Evolutionary conservation across 768 basidiomycete genomes (phyloP), one percentile per base, ranked within the genome.

Genomic region (Panaeolus cyanescens): DNA sequence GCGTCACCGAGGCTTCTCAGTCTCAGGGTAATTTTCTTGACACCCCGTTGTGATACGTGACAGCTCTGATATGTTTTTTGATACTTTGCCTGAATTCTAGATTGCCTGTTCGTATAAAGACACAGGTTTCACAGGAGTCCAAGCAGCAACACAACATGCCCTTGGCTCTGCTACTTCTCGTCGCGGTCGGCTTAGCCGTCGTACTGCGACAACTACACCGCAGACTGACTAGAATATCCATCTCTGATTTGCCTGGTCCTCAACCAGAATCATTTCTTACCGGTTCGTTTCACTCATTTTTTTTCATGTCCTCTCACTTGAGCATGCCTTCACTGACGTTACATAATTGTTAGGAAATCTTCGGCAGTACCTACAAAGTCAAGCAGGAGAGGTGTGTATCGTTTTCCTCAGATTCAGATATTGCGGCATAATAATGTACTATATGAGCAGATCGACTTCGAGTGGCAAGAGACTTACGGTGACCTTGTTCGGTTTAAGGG

Each of bases 401-500:
- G 28, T 45, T 54, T 59, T 17, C 45, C 36, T 58, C 56, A 62
- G 55, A 58, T 54, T 63, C 59, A 54, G 5, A 34, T 5, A 12
- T 20, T 56, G 61, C 56, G 25, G 30, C 30, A 33, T 22, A 56
- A 13, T 70, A 65, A 53, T 62, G 60, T 53, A 20, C 30, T 5
- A 25, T 15, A 37, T 61, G n/a, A n/a, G 17, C 65, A 80, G 75
- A 72, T 72, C 20, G 81, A 82, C 57, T 78, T 80, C 62, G 70
- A 72, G 63, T 84, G 80, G 82, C 78, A 77, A 67, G 71, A 73
- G 31, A 64, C 71, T 63, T 83, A 75, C 62, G 81, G 81, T 17
- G 75, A 77, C 62, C 67, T 82, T 34, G 67, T 79, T 57, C 68
- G 70, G 54, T 69, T 78, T 60, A 78, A 75, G 65, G 76, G 67